phyloP scores from a whole-genome alignment of 257 asterid species.

The Jacaranda mimosifolia region DNA sequence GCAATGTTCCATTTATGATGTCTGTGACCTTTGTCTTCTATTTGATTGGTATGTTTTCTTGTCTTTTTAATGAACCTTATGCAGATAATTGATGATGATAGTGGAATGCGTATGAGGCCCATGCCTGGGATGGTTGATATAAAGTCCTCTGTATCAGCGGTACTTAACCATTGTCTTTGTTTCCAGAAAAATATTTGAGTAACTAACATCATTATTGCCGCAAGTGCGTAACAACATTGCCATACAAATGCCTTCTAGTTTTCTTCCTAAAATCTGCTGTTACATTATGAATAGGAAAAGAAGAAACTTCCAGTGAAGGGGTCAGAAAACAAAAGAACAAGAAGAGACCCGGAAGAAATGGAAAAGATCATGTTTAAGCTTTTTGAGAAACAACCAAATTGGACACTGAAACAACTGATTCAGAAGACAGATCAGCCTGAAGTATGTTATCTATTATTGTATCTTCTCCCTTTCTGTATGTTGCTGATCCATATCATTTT shows the following conservation, averaged over 20 bases:
- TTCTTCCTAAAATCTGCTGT: constrained; percentile 6
- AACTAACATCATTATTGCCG: not conserved
- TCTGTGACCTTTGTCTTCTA: constrained; percentile 8
- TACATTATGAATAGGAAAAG: constrained; percentile 63
- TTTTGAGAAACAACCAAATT: constrained; percentile 88
- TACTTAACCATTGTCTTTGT: constrained; percentile 39
- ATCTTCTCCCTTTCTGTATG: not conserved
- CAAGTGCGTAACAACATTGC: constrained; percentile 16
- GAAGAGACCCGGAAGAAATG: constrained; percentile 87
- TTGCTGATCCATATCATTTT: not conserved
- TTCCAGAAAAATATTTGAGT: not conserved
- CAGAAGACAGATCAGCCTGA: constrained; percentile 95
- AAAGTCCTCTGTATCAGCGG: constrained; percentile 59
- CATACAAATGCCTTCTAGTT: not conserved
- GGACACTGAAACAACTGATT: constrained; percentile 87
- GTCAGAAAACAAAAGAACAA: constrained; percentile 80
- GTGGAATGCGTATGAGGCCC: constrained; percentile 78
- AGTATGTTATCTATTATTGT: constrained; percentile 43
- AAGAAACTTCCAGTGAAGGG: constrained; percentile 66
- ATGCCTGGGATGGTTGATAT: constrained; percentile 70
- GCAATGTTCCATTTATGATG: not conserved
- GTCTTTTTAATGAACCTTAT: constrained; percentile 1
- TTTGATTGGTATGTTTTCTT: constrained; percentile 20
- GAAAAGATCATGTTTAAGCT: constrained; percentile 94
- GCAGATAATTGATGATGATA: constrained; percentile 79